phyloP scores from a whole-genome alignment of 23 red algal genomes.

The Rhodosorus marinus region DNA sequence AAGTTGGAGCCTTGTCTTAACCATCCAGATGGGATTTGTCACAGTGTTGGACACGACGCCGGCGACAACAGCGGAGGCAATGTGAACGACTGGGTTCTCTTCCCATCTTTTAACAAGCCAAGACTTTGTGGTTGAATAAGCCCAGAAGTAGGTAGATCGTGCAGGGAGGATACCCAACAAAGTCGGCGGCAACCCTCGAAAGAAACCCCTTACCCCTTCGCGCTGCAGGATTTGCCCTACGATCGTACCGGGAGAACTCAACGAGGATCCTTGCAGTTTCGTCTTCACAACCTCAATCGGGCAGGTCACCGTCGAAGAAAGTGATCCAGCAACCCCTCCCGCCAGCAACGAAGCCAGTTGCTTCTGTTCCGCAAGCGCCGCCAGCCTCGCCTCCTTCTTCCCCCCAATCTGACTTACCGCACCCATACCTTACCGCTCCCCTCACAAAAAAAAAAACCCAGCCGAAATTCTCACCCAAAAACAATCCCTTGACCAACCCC shows the following conservation, averaged over 20 bases:
- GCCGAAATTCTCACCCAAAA: too few species aligned
- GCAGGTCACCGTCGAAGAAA: conserved; percentile 84
- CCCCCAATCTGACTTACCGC: too few species aligned
- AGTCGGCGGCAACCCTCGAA: conserved; percentile 78
- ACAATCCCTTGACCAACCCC: too few species aligned
- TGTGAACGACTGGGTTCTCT: conserved; percentile 35
- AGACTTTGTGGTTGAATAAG: conserved; percentile 86
- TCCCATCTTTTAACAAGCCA: conserved; percentile 1
- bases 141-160: conserved; percentile 95
- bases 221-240: conserved; percentile 45
- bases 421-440: too few species aligned
- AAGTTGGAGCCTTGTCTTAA: conserved; percentile 92
- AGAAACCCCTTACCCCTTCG: conserved; percentile 74
- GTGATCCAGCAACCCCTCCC: conserved; percentile 81
- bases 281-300: conserved; percentile 70
- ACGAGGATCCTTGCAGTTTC: conserved; percentile 33
- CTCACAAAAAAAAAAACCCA: too few species aligned
- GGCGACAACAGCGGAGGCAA: conserved; percentile 66
- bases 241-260: conserved; percentile 19
- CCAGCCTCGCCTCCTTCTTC: too few species aligned
- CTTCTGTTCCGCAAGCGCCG: too few species aligned
- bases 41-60: conserved; percentile 82
- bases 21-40: conserved; percentile 96
- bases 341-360: conserved; percentile 89
- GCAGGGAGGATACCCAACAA: conserved; percentile 86